These are phyloP conservation scores for Papilionanthe hybrid DNA, from an alignment of 116 monocot genomes.

Conservation along the genomic window DNA sequence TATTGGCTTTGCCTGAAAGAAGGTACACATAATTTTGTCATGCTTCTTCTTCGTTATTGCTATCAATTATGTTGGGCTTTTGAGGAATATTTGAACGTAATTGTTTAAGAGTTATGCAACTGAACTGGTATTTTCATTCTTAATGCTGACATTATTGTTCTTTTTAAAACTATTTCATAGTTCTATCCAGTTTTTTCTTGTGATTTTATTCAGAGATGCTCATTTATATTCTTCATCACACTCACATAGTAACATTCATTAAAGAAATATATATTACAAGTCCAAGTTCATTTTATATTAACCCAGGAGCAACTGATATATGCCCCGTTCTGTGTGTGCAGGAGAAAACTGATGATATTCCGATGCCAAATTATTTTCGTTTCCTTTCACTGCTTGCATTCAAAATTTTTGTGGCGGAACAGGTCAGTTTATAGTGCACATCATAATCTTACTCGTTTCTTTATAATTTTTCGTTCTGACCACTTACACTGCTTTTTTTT, in stretches of 20 bases:
- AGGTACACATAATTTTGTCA: neutral
- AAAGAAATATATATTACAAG: neutral
- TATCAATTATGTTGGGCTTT: neutral
- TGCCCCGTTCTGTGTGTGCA: conserved; percentile 10
- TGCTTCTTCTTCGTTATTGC: neutral
- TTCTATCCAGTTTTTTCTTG: neutral
- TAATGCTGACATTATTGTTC: neutral
- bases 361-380: conserved; percentile 86
- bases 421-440: conserved; percentile 27
- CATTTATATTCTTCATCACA: neutral
- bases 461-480: neutral
- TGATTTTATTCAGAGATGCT: neutral
- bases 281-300: neutral
- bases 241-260: neutral
- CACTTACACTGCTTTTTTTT: too few species aligned
- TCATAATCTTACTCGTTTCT: neutral
- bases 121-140: neutral
- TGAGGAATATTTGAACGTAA: neutral
- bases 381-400: conserved; percentile 92
- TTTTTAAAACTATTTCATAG: neutral
- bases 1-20: neutral
- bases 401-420: conserved; percentile 78
- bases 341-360: conserved; percentile 67
- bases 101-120: neutral
- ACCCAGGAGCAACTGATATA: neutral